Evolutionary conservation across 169 alveolate genomes (phyloP).

Genomic region (Perkinsus olseni): DNA sequence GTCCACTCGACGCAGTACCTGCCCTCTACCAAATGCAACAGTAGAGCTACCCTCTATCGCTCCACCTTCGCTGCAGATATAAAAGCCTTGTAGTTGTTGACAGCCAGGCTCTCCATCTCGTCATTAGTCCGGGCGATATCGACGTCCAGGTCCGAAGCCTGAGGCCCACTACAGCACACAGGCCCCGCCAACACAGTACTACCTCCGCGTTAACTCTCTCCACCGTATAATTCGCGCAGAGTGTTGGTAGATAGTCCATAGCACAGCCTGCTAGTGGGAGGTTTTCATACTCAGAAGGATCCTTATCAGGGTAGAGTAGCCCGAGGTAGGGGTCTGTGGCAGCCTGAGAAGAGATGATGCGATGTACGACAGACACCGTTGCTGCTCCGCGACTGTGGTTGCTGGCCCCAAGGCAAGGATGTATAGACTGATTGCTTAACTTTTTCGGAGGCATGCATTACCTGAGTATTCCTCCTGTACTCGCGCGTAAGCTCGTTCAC

Average conservation of each 20-base stretch:
- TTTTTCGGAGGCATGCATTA: no score
- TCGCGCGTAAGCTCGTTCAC: neutral
- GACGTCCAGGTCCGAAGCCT: neutral
- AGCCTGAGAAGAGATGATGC: neutral
- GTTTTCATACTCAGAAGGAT: neutral
- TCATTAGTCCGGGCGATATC: neutral
- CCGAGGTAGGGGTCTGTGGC: neutral
- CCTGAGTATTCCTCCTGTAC: neutral
- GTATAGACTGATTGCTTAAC: no score
- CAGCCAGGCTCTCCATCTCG: neutral
- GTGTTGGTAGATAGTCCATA: neutral
- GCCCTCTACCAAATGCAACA: neutral
- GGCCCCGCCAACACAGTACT: neutral
- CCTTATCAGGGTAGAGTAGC: neutral
- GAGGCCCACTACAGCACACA: neutral
- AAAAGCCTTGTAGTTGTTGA: neutral
- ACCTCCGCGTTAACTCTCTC: neutral
- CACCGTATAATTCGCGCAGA: neutral
- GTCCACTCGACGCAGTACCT: neutral
- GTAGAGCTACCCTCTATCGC: neutral
- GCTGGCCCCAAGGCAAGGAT: no score
- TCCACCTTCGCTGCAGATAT: neutral
- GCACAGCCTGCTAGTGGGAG: neutral
- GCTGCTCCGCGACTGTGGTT: no score
- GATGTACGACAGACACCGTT: no score